These are phyloP conservation scores for Candida fluviatilis DNA, from an alignment of 805 yeast species.

Conservation along the genomic window DNA sequence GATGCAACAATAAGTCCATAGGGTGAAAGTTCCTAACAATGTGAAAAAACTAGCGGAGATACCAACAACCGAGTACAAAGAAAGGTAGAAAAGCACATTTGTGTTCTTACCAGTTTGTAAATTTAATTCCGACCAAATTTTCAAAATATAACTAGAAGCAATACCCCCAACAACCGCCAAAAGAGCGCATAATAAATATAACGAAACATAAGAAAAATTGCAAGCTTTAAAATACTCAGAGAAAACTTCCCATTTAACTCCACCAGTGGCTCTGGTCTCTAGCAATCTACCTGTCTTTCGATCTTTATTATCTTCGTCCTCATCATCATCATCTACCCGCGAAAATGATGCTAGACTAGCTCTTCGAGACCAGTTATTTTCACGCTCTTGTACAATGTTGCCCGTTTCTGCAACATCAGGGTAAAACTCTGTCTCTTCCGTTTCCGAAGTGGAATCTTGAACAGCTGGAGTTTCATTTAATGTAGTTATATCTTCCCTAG, in stretches of 20 bases:
- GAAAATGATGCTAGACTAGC: slow-evolving; percentile 32
- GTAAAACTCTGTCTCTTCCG: slow-evolving; percentile 11
- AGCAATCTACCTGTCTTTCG: slow-evolving; percentile 17
- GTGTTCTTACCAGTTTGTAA: slow-evolving; percentile 20
- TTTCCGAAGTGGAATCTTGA: slow-evolving; percentile 7
- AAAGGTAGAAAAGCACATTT: slow-evolving; percentile 19
- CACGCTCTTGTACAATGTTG: slow-evolving; percentile 11
- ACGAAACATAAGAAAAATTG: slow-evolving; percentile 20
- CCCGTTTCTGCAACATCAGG: slow-evolving; percentile 8
- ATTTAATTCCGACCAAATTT: slow-evolving; percentile 34
- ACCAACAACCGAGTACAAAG: slow-evolving; percentile 25
- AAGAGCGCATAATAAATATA: slow-evolving; percentile 20
- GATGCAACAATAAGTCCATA: slow-evolving; percentile 28
- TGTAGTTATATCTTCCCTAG: slow-evolving; percentile 16
- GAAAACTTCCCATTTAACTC: slow-evolving; percentile 25
- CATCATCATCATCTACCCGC: slow-evolving; percentile 29
- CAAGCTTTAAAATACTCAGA: slow-evolving; percentile 30
- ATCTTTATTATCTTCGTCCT: slow-evolving; percentile 13
- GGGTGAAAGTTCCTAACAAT: slow-evolving; percentile 23
- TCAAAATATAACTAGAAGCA: slow-evolving; percentile 26
- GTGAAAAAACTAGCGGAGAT: slow-evolving; percentile 22
- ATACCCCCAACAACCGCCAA: slow-evolving; percentile 16
- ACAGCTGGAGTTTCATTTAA: slow-evolving; percentile 15
- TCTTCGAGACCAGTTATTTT: slow-evolving; percentile 13
- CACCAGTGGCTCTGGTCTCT: slow-evolving; percentile 28